Evolutionary conservation across 495 filamentous ascomycete species (phyloP).

Genomic region (Podospora appendiculata): DNA sequence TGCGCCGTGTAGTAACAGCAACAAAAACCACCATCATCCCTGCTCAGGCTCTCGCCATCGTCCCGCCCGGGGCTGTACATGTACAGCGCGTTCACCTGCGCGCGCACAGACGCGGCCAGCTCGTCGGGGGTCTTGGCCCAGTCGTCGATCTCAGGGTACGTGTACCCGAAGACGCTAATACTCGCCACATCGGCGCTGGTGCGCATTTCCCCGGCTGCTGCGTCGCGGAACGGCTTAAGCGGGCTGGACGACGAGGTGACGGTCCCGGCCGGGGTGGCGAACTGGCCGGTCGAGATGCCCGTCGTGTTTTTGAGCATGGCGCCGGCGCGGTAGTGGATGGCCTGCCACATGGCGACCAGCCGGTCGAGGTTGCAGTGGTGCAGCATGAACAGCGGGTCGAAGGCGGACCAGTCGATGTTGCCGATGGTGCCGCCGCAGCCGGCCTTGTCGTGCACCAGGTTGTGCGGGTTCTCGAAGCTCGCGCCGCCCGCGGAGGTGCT

Average conservation of each 20-base stretch:
- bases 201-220: slow-evolving; percentile 20
- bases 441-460: slow-evolving; percentile 22
- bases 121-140: slow-evolving; percentile 10
- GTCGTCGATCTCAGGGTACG: slow-evolving; percentile 35
- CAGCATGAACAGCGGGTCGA: slow-evolving; percentile 35
- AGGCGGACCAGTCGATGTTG: slow-evolving; percentile 22
- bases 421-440: slow-evolving; percentile 22
- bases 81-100: slow-evolving; percentile 28
- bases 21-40: background rate
- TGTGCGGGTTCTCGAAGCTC: slow-evolving; percentile 31
- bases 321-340: slow-evolving; percentile 20
- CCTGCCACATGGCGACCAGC: slow-evolving; percentile 36
- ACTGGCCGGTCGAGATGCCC: slow-evolving; percentile 18
- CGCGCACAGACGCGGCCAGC: slow-evolving; percentile 14
- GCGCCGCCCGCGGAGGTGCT: slow-evolving; percentile 8
- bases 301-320: slow-evolving; percentile 15
- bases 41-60: background rate
- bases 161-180: slow-evolving; percentile 34
- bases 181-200: slow-evolving; percentile 28
- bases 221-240: slow-evolving; percentile 40
- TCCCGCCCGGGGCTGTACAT: slow-evolving; percentile 1
- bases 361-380: slow-evolving; percentile 43
- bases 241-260: slow-evolving; percentile 30
- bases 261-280: slow-evolving; percentile 18
- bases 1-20: slow-evolving; percentile 23